phyloP scores from a whole-genome alignment of 305 asterid species.

The Fraxinus angustifolia region DNA sequence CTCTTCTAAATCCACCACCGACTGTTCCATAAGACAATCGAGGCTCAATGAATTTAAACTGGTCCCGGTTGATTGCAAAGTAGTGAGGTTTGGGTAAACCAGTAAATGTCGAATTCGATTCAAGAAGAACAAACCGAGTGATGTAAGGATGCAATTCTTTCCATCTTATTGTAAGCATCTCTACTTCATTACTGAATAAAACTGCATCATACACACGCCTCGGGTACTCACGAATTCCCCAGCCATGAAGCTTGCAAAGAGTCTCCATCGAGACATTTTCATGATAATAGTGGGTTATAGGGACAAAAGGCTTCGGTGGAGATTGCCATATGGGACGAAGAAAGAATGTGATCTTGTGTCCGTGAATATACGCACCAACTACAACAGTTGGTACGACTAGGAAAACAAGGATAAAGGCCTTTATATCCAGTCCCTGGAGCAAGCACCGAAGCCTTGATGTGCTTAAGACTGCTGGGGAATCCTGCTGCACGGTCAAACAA shows the following conservation, averaged over 20 bases:
- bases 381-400: constrained; percentile 46
- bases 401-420: constrained; percentile 40
- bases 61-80: constrained; percentile 45
- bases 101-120: constrained; percentile 77
- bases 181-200: constrained; percentile 70
- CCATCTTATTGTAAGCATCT: constrained; percentile 78
- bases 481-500: constrained; percentile 30
- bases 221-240: constrained; percentile 71
- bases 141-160: constrained; percentile 65
- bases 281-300: constrained; percentile 61
- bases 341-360: constrained; percentile 67
- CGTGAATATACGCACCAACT: constrained; percentile 54
- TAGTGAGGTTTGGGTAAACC: constrained; percentile 60
- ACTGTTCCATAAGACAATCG: constrained; percentile 61
- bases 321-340: constrained; percentile 81
- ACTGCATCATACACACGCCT: constrained; percentile 77
- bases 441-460: constrained; percentile 52
- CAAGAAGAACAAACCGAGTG: constrained; percentile 72
- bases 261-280: constrained; percentile 62
- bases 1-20: constrained; percentile 61
- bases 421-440: constrained; percentile 49
- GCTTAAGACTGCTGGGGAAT: constrained; percentile 27
- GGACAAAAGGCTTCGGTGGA: constrained; percentile 69
- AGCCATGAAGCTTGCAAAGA: constrained; percentile 75
- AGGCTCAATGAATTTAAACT: constrained; percentile 57